Evolutionary conservation across 2,329 filamentous ascomycete species (phyloP).

Genomic region (Capronia epimyces): DNA sequence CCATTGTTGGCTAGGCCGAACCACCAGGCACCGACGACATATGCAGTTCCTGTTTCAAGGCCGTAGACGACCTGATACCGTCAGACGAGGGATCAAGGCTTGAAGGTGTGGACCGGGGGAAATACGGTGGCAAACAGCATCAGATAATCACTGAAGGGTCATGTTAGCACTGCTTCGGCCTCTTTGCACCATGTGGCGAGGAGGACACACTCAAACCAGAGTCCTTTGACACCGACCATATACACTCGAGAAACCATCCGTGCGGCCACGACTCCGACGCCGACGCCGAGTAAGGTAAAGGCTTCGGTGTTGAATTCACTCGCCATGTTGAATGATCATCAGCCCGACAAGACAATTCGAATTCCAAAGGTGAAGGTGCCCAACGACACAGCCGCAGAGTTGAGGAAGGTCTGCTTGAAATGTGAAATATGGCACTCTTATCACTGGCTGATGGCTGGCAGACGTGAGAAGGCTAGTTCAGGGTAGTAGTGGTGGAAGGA

Average conservation of each 20-base stretch:
- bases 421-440: neutral
- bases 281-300: constrained; percentile 46
- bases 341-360: neutral
- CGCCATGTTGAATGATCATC: constrained; percentile 1
- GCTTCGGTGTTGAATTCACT: constrained; percentile 35
- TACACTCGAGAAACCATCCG: constrained; percentile 48
- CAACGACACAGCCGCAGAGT: neutral
- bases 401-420: neutral
- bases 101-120: constrained; percentile 1
- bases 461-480: neutral
- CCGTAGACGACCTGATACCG: constrained; percentile 45
- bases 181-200: neutral
- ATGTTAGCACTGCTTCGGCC: too few relatives aligned
- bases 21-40: constrained; percentile 46
- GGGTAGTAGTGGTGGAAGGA: neutral
- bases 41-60: constrained; percentile 47
- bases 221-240: constrained; percentile 31
- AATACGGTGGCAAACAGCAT: constrained; percentile 51
- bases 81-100: neutral
- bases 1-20: constrained; percentile 53
- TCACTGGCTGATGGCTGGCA: neutral
- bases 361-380: neutral
- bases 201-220: constrained; percentile 38
- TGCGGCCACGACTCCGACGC: constrained; percentile 47
- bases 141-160: constrained; percentile 46